A percentile compares a stretch with the other conserved stretches of the same genome.
Evolutionary conservation across 352 stramenopile genomes (phyloP).

Genomic region (Globisporangium rhizosaccharum): DNA sequence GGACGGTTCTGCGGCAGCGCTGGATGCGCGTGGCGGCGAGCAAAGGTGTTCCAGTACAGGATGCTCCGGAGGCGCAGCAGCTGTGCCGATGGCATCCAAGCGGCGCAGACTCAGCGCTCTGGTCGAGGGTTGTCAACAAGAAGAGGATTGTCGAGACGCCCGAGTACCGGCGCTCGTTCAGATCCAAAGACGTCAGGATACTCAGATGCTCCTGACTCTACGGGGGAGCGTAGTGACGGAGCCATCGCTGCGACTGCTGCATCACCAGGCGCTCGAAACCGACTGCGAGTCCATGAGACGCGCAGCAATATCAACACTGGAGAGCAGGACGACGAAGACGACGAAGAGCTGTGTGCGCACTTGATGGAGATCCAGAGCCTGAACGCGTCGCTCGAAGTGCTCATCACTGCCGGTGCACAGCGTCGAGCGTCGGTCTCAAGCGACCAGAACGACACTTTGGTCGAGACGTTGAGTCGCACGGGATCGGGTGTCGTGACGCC

Average conservation of each 20-base stretch:
- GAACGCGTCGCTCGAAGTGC: conserved; percentile 15
- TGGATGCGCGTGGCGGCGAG: conserved; percentile 8
- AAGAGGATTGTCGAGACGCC: neutral
- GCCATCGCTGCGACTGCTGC: neutral
- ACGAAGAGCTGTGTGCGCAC: conserved; percentile 33
- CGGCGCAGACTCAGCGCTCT: conserved; percentile 2
- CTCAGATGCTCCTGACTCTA: neutral
- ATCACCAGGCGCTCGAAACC: neutral
- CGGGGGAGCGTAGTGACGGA: too few species aligned
- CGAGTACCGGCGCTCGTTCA: too few species aligned
- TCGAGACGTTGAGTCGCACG: neutral
- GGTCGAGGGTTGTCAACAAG: neutral
- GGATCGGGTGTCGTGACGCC: conserved; percentile 13
- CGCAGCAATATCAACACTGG: neutral
- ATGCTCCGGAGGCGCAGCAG: conserved; percentile 18
- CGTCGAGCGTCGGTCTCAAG: neutral
- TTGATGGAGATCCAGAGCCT: conserved; percentile 40
- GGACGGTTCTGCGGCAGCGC: conserved; percentile 14
- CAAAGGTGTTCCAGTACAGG: conserved; percentile 48
- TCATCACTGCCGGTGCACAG: neutral
- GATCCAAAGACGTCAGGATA: too few species aligned
- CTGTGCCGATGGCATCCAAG: neutral
- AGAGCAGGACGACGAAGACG: conserved; percentile 20
- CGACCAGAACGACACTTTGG: neutral
- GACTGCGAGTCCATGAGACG: neutral